Percentiles rank a stretch among this genome's conserved stretches.
Evolutionary conservation across 2,329 filamentous ascomycete genomes (phyloP).

Genomic region (Colletotrichum camelliae): DNA sequence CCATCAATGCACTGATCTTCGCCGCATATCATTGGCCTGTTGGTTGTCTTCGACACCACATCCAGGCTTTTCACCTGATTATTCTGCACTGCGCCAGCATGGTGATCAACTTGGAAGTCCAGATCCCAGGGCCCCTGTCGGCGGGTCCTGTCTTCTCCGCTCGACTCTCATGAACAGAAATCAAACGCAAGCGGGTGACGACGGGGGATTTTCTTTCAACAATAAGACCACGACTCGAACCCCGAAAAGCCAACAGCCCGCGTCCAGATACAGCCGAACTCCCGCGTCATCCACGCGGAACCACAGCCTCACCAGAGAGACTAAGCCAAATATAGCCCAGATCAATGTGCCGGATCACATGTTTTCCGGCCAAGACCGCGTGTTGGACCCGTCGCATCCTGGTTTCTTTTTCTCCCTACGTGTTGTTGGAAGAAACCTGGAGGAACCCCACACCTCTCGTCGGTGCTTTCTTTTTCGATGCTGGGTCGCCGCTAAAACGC

Average conservation of each 20-base stretch:
- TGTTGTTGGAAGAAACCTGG: not conserved
- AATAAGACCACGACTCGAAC: not conserved
- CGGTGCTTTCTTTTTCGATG: not conserved
- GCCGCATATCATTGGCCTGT: not conserved
- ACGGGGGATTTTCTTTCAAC: not conserved
- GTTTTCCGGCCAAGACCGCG: not conserved
- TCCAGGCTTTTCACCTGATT: not conserved
- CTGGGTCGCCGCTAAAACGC: not conserved
- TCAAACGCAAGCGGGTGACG: not conserved
- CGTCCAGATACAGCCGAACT: not conserved
- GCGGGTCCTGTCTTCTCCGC: not conserved
- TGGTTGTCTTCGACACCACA: not conserved
- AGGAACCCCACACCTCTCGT: not conserved
- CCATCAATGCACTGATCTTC: not conserved
- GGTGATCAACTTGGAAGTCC: not conserved
- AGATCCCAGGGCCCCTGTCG: not conserved
- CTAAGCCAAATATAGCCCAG: not conserved
- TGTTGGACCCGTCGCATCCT: not conserved
- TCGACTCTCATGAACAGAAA: not conserved
- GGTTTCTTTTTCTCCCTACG: not conserved
- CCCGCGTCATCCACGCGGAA: not conserved
- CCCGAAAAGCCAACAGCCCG: not conserved
- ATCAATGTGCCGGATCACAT: not conserved
- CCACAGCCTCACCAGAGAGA: not conserved
- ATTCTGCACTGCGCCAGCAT: not conserved